Conservation (phyloP, 2,329 filamentous ascomycete species). For the Podosphaera aphanis region DNA sequence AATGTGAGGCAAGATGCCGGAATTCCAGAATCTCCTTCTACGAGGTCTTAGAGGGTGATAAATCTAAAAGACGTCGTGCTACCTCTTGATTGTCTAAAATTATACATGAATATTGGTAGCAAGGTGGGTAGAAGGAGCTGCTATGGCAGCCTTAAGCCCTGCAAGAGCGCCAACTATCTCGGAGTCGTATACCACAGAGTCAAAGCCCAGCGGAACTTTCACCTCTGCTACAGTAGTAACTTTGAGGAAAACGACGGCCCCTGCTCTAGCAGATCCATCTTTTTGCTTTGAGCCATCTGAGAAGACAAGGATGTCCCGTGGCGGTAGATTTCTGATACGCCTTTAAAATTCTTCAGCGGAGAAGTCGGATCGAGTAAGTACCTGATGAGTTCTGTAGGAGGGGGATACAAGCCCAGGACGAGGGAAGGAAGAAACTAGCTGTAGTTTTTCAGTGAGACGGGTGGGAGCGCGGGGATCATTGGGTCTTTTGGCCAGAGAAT, state of each 20-base stretch:
- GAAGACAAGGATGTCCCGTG: not conserved
- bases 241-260: not conserved
- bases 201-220: not conserved
- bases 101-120: not conserved
- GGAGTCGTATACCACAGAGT: not conserved
- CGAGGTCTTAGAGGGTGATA: not conserved
- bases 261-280: not conserved
- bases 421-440: not conserved
- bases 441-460: not conserved
- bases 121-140: not conserved
- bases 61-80: not conserved
- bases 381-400: not conserved
- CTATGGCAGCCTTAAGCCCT: not conserved
- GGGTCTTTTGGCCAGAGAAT: not conserved
- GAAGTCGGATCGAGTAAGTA: not conserved
- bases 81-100: too few relatives aligned
- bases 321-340: not conserved
- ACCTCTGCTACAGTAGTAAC: not conserved
- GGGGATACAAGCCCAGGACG: not conserved
- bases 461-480: not conserved
- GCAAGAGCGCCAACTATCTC: not conserved
- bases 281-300: not conserved
- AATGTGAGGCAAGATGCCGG: not conserved
- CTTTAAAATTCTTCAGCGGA: not conserved
- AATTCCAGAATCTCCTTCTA: not conserved